These are phyloP conservation scores for Penicillium atrosanguineum DNA, from an alignment of 495 filamentous ascomycete species.

Conservation along the genomic window DNA sequence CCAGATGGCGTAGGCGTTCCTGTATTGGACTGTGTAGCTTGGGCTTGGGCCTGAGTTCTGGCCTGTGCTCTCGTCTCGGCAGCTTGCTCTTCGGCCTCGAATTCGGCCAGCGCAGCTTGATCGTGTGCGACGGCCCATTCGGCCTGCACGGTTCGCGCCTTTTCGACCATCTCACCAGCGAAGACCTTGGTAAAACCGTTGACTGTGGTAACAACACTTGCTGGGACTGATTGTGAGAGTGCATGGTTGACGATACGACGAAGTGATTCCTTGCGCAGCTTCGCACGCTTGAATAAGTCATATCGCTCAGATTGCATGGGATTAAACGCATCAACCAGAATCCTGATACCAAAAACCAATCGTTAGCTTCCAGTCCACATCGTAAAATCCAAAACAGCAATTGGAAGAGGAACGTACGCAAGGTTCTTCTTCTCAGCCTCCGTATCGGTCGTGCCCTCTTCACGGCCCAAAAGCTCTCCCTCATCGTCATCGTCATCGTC, in stretches of 20 bases:
- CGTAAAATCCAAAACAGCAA: not conserved
- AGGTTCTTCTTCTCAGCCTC: constrained; percentile 70
- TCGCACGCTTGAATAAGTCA: constrained; percentile 68
- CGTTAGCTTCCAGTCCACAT: constrained; percentile 4
- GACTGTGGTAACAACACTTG: constrained; percentile 73
- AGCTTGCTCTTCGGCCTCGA: constrained; percentile 32
- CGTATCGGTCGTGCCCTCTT: constrained; percentile 60
- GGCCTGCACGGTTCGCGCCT: constrained; percentile 71
- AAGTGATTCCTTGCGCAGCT: constrained; percentile 61
- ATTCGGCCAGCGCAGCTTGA: constrained; percentile 31
- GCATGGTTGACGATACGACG: constrained; percentile 80
- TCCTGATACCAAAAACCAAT: constrained; percentile 29
- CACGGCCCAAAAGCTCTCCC: constrained; percentile 59
- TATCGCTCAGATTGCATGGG: constrained; percentile 68
- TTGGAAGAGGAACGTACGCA: constrained; percentile 40
- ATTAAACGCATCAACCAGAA: constrained; percentile 70
- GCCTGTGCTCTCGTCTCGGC: constrained; percentile 42
- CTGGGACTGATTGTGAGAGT: constrained; percentile 80
- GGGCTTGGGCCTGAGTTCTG: constrained; percentile 23
- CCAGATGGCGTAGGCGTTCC: constrained; percentile 18
- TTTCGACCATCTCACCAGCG: constrained; percentile 78
- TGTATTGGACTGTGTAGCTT: constrained; percentile 12
- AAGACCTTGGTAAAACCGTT: constrained; percentile 82
- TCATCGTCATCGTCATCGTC: constrained; percentile 66
- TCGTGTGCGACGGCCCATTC: constrained; percentile 66